Base-by-base conservation (phyloP, 2,329 filamentous ascomycete species). In the Exophiala sideris region DNA sequence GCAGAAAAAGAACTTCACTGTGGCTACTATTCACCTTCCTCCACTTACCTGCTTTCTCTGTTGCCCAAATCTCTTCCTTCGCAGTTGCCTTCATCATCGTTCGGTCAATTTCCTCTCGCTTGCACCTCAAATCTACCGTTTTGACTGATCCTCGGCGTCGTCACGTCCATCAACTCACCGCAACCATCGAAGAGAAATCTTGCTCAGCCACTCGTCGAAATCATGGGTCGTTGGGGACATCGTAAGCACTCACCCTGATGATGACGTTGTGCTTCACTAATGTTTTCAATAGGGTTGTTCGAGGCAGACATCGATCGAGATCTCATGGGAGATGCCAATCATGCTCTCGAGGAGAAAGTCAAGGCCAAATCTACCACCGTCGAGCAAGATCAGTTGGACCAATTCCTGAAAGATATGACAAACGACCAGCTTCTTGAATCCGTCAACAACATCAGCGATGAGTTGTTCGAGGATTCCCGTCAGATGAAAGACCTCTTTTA, bases 211-310 rank as follows among this genome's bases (percentile, higher is more conserved):
- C n/a, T 34, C 24, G 12, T 48, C 45, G 45, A 14, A 34, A 48
- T 18, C 35, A 54, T 54, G 52, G 52, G 52, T 54, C 52, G 52
- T 21, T 54, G 45, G 45, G 45, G 45, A 7, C 39, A 54, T 38
- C 33, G 52, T 49, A 39, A 52, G 41, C 41, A 38, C 12, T 21
- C n/a, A 44, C n/a, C 14, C 29, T n/a, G 10, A 21, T 9, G 10
- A 16, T 21, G 40, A 44, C 2, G 29, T 36, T 14, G 29, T 38
- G 9, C n/a, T 20, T 33, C 34, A 35, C 20, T 39, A 16, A 45
- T 11, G 9, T 14, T 2, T n/a, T 39, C 3, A 20, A 44, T 18
- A 53, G 50, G 44, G 2, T 42, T 55, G 24, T 55, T 55, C 24
- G 35, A 50, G n/a, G 52, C 47, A 33, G 45, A 55, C 33, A 18